A percentile compares a stretch with the other conserved stretches of the same genome.
phyloP scores from a whole-genome alignment of 306 rosid genomes.

The Cucurbita pepo region DNA sequence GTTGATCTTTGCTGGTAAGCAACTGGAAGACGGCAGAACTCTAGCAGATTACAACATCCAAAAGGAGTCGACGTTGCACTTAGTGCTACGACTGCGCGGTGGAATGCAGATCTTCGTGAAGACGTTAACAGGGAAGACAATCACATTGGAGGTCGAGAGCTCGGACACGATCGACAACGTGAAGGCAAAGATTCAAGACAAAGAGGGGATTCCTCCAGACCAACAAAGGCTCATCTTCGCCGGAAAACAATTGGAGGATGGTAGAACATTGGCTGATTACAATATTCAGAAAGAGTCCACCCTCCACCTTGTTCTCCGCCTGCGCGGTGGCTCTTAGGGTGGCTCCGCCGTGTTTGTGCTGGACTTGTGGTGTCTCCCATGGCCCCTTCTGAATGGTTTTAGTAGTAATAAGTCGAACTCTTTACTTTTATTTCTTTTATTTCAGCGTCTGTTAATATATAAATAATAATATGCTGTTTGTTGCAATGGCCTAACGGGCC shows the following conservation, averaged over 20 bases:
- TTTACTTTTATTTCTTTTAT: too few relatives aligned
- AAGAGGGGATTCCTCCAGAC: neutral
- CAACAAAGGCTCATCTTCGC: neutral
- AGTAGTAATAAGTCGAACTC: too few relatives aligned
- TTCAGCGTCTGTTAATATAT: too few relatives aligned
- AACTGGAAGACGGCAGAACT: neutral
- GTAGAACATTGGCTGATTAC: neutral
- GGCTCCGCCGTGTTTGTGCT: too few relatives aligned
- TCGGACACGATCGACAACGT: conserved; percentile 4
- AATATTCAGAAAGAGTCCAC: neutral
- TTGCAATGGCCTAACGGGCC: too few relatives aligned
- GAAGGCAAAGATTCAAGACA: neutral
- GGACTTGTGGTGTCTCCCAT: too few relatives aligned
- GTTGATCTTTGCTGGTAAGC: neutral
- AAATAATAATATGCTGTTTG: too few relatives aligned
- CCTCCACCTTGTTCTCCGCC: too few relatives aligned
- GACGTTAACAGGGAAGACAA: conserved; percentile 16
- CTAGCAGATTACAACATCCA: neutral
- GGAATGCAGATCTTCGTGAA: conserved; percentile 21
- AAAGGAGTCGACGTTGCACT: neutral
- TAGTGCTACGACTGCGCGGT: neutral
- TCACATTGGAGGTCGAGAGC: conserved; percentile 18
- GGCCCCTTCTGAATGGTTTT: too few relatives aligned
- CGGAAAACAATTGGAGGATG: neutral
- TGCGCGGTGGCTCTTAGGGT: too few relatives aligned